Percentiles rank a stretch among this genome's conserved stretches.
phyloP scores from a whole-genome alignment of 148 eudicot genomes.

The Vaccinium vitisidaea region DNA sequence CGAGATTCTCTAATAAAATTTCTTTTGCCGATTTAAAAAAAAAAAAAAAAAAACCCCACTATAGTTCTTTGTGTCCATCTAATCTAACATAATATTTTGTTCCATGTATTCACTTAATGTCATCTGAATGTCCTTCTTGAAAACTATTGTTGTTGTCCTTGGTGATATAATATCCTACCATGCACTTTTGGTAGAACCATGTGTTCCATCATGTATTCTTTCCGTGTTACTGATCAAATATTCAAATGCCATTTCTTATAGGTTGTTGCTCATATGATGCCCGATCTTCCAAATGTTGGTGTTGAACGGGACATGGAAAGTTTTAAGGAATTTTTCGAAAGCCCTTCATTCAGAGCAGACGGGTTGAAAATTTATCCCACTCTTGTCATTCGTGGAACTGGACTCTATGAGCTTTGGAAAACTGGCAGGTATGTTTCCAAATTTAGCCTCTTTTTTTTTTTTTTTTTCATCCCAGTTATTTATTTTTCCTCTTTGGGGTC shows the following conservation, averaged over 20 bases:
- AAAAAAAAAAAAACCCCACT: no score
- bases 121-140: neutral
- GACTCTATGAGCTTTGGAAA: constrained; percentile 99
- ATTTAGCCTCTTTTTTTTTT: neutral
- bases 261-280: constrained; percentile 99
- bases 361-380: constrained; percentile 99
- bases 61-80: constrained; percentile 2
- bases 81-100: neutral
- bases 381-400: constrained; percentile 99
- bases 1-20: no score
- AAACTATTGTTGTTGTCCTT: neutral
- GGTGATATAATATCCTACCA: neutral
- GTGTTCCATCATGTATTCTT: neutral
- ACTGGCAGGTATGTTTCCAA: constrained; percentile 74
- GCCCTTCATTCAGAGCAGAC: constrained; percentile 91
- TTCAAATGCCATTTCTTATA: constrained; percentile 27
- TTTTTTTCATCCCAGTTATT: neutral
- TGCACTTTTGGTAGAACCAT: neutral
- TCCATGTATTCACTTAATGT: neutral
- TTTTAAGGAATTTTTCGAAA: constrained; percentile 96
- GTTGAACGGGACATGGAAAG: constrained; percentile 98
- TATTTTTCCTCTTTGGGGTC: neutral
- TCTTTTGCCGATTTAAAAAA: no score
- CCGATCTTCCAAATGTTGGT: constrained; percentile 99
- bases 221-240: neutral